Evolutionary conservation across 768 basidiomycete genomes (phyloP).

Genomic region (Rhodocollybia butyracea): DNA sequence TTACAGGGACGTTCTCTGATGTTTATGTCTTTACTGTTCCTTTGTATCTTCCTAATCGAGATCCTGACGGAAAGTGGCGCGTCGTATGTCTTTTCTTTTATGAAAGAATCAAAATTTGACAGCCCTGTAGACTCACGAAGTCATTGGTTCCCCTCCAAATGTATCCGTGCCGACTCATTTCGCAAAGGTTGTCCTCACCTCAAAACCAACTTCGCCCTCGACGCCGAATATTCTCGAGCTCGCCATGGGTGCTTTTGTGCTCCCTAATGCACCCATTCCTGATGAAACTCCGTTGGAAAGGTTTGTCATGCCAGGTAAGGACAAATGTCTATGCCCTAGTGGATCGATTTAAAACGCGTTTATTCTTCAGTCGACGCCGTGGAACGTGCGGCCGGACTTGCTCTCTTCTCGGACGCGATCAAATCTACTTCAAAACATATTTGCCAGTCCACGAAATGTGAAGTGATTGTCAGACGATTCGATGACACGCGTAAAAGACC

Average conservation of each 20-base stretch:
- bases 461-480: constrained; percentile 83
- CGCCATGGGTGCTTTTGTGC: constrained; percentile 89
- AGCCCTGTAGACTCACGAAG: constrained; percentile 76
- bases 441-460: constrained; percentile 85
- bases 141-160: constrained; percentile 90
- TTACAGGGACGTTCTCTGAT: constrained; percentile 86
- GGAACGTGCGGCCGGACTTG: constrained; percentile 85
- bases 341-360: too few relatives aligned
- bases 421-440: constrained; percentile 79
- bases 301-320: constrained; percentile 82
- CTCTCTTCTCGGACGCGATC: constrained; percentile 79
- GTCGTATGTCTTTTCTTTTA: constrained; percentile 58
- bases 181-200: constrained; percentile 88
- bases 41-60: constrained; percentile 86
- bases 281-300: constrained; percentile 77
- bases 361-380: constrained; percentile 75
- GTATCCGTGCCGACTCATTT: constrained; percentile 96
- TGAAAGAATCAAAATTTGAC: not conserved
- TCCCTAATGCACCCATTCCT: constrained; percentile 91
- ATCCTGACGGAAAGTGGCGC: constrained; percentile 91
- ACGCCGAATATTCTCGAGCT: constrained; percentile 72
- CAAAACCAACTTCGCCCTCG: constrained; percentile 70
- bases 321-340: too few relatives aligned
- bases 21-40: constrained; percentile 98
- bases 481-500: constrained; percentile 83